A percentile compares a stretch with the other conserved stretches of the same genome.
Evolutionary conservation across 2,329 filamentous ascomycete species (phyloP).

Genomic region (Fusarium nurragi): DNA sequence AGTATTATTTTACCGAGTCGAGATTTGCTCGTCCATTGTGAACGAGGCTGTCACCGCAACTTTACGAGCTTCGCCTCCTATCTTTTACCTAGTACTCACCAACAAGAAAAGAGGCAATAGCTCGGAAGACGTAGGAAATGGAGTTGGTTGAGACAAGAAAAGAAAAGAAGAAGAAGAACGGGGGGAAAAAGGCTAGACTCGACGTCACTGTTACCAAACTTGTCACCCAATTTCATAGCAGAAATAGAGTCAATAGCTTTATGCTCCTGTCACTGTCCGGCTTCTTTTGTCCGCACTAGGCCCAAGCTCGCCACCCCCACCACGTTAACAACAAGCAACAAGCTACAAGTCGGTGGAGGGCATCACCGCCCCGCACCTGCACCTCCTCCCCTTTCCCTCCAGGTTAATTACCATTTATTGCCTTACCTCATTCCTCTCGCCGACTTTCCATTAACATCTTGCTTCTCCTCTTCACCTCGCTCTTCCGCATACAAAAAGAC

Average conservation of each 20-base stretch:
- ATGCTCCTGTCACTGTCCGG: not conserved
- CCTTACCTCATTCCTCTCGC: conserved; percentile 35
- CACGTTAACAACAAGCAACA: conserved; percentile 17
- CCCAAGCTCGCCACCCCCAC: conserved; percentile 36
- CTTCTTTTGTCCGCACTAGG: conserved; percentile 13
- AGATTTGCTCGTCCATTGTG: conserved; percentile 8
- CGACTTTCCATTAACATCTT: conserved; percentile 32
- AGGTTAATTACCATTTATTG: conserved; percentile 25
- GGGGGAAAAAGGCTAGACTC: not conserved
- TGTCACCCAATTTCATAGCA: conserved; percentile 9
- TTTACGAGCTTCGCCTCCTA: conserved; percentile 4
- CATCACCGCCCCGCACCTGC: conserved; percentile 39
- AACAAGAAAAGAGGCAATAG: conserved; percentile 9
- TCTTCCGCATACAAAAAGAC: not conserved
- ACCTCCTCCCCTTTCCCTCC: conserved; percentile 27
- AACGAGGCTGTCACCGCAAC: conserved; percentile 22
- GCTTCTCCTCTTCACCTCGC: conserved; percentile 6
- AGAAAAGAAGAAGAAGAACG: not conserved
- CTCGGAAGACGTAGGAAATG: not conserved
- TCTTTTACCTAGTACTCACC: not conserved
- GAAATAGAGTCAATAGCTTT: conserved; percentile 8
- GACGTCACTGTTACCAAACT: conserved; percentile 30
- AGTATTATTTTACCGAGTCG: conserved; percentile 13
- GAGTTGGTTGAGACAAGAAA: conserved; percentile 1
- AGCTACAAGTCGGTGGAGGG: conserved; percentile 20